These are phyloP conservation scores for Boletellus ananas DNA, from an alignment of 768 basidiomycete species.

Conservation along the genomic window DNA sequence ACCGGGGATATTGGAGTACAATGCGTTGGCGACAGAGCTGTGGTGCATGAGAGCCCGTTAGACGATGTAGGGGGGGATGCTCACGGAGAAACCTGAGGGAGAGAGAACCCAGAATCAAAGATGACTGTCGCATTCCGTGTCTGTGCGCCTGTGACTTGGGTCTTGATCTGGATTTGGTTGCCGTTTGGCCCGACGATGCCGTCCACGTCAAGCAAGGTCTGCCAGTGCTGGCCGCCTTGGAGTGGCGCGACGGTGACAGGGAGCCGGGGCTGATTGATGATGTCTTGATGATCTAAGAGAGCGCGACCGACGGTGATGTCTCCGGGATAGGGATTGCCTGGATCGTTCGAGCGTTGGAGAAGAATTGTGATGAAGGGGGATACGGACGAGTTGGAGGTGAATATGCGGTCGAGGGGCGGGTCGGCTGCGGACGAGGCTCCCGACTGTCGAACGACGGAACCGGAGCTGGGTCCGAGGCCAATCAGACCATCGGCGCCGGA, in stretches of 20 bases:
- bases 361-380: slow-evolving; percentile 63
- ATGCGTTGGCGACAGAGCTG: slow-evolving; percentile 52
- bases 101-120: slow-evolving; percentile 67
- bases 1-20: slow-evolving; percentile 54
- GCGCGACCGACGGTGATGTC: slow-evolving; percentile 62
- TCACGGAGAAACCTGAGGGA: slow-evolving; percentile 58
- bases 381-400: slow-evolving; percentile 52
- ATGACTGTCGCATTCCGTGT: slow-evolving; percentile 53
- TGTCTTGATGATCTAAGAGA: slow-evolving; percentile 43
- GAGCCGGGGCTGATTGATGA: slow-evolving; percentile 51
- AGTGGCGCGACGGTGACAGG: slow-evolving; percentile 40
- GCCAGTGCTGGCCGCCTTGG: slow-evolving; percentile 57
- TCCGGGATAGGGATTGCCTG: slow-evolving; percentile 49
- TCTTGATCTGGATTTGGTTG: slow-evolving; percentile 40
- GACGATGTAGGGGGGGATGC: slow-evolving; percentile 8
- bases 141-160: slow-evolving; percentile 42
- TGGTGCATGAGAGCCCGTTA: slow-evolving; percentile 9
- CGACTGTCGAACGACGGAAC: slow-evolving; percentile 42
- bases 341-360: slow-evolving; percentile 57
- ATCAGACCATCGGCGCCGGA: slow-evolving; percentile 34
- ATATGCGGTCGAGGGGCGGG: slow-evolving; percentile 61
- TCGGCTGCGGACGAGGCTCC: slow-evolving; percentile 40
- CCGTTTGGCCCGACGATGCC: slow-evolving; percentile 64
- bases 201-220: slow-evolving; percentile 56
- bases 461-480: slow-evolving; percentile 63